Percentiles rank a stretch among this genome's conserved stretches.
These are phyloP conservation scores for Cymbopogon flexuosus DNA, from an alignment of 202 grass and related monocot genomes.

Conservation along the genomic window DNA sequence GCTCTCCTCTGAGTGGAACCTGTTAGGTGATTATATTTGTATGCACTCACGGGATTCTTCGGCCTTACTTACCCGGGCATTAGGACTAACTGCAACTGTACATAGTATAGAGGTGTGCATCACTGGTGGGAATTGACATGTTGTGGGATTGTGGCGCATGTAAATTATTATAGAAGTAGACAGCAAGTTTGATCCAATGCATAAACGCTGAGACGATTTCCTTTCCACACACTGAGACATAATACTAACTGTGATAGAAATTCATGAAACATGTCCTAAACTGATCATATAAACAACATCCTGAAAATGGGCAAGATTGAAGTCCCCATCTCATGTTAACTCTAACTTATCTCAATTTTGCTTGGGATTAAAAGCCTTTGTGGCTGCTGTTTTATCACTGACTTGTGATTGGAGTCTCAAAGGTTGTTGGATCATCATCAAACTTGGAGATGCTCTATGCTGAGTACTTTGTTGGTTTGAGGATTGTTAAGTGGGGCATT, in stretches of 20 bases:
- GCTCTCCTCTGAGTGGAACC: not conserved
- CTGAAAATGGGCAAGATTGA: not conserved
- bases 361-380: not conserved
- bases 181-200: not conserved
- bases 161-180: not conserved
- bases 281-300: not conserved
- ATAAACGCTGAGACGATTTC: not conserved
- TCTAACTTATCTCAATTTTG: not conserved
- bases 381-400: not conserved
- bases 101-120: slow-evolving; percentile 3
- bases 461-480: no score
- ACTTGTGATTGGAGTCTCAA: no score
- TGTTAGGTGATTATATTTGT: not conserved
- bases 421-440: no score
- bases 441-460: no score
- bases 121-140: not conserved
- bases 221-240: not conserved
- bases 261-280: not conserved
- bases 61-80: not conserved
- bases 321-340: not conserved
- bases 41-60: not conserved
- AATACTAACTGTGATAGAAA: not conserved
- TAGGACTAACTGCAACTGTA: not conserved
- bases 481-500: no score
- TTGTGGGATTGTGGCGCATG: not conserved